These are phyloP conservation scores for Apophysomyces trapeziformis DNA, from an alignment of 371 early-diverging fungal species.

Conservation along the genomic window DNA sequence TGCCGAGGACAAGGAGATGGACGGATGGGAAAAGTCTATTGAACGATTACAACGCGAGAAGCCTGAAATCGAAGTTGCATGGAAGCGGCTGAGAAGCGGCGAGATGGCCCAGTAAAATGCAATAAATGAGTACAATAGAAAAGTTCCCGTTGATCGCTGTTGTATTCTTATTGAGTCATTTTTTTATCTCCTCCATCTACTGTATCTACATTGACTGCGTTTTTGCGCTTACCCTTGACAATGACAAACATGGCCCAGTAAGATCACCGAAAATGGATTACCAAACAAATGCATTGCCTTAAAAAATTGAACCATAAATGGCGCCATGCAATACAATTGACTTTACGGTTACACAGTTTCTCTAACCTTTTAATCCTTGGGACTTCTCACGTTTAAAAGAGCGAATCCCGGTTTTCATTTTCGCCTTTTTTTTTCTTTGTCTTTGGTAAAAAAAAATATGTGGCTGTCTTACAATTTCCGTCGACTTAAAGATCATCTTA, in stretches of 20 bases:
- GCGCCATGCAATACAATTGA: no score
- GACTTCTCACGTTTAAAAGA: slow-evolving; percentile 8
- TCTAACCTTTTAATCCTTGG: neutral
- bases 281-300: neutral
- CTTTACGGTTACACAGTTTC: neutral
- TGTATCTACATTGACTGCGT: neutral
- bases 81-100: slow-evolving; percentile 24
- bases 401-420: neutral
- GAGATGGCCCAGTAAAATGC: slow-evolving; percentile 1
- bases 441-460: neutral
- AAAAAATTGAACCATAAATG: no score
- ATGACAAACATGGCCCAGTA: neutral
- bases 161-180: neutral
- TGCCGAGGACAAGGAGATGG: slow-evolving; percentile 46
- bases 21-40: slow-evolving; percentile 54
- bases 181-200: neutral
- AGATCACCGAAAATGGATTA: neutral
- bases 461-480: neutral
- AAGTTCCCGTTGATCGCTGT: neutral
- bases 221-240: neutral
- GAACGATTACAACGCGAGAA: slow-evolving; percentile 36
- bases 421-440: neutral
- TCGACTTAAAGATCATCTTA: slow-evolving; percentile 26
- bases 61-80: slow-evolving; percentile 40
- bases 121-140: neutral